phyloP scores from a whole-genome alignment of 179 eudicot genomes.

The Spergularia azorica region DNA sequence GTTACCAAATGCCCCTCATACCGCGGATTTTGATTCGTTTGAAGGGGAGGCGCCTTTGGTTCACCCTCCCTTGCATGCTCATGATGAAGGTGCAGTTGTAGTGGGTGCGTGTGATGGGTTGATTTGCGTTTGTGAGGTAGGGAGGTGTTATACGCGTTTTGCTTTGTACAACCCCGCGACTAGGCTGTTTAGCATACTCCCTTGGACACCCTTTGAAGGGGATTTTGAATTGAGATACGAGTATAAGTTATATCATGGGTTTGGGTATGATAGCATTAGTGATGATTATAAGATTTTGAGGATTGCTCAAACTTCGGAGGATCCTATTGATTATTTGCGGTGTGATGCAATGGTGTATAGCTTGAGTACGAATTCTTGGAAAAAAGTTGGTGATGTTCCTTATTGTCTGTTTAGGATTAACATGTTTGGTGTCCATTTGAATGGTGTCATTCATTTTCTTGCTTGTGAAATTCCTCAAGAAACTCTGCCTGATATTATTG shows the following conservation, averaged over 20 bases:
- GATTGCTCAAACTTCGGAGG: not conserved
- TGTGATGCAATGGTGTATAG: slow-evolving; percentile 25
- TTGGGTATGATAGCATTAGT: slow-evolving; percentile 16
- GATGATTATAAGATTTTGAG: slow-evolving; percentile 14
- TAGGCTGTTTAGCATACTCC: not conserved
- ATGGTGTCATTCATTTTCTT: slow-evolving; percentile 13
- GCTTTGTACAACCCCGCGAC: slow-evolving; percentile 14
- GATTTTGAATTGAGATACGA: not conserved
- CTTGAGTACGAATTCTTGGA: slow-evolving; percentile 18
- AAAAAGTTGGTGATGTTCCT: slow-evolving; percentile 16
- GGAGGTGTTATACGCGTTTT: not conserved
- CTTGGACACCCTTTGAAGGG: not conserved
- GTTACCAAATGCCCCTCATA: not conserved
- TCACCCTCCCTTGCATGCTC: not conserved
- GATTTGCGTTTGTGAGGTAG: slow-evolving; percentile 10
- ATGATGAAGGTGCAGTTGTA: not conserved
- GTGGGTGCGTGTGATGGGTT: slow-evolving; percentile 11
- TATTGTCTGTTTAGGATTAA: not conserved
- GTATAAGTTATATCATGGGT: not conserved
- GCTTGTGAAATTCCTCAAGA: not conserved
- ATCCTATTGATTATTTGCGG: not conserved
- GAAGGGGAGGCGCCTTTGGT: not conserved
- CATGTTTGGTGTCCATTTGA: not conserved
- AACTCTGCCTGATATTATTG: not conserved
- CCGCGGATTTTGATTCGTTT: not conserved